Conservation (phyloP, 495 filamentous ascomycete species). For the Corynascus novoguineensis region DNA sequence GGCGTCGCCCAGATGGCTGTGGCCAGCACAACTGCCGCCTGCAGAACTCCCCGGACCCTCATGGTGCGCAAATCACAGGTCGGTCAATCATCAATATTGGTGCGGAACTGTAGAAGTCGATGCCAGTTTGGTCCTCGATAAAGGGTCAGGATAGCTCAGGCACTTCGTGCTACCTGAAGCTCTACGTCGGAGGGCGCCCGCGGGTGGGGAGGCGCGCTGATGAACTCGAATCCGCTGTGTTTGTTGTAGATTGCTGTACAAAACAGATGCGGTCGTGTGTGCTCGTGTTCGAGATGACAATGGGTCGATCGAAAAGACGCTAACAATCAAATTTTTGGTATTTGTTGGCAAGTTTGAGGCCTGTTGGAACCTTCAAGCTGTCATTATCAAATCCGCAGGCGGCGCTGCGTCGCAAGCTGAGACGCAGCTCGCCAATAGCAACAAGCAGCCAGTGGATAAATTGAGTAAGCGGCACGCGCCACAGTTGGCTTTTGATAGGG, state of each 20-base stretch:
- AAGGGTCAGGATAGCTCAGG: neutral
- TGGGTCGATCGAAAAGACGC: neutral
- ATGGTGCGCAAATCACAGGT: conserved; percentile 30
- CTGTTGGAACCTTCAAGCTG: conserved; percentile 10
- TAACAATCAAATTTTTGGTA: conserved; percentile 4
- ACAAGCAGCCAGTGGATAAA: conserved; percentile 7
- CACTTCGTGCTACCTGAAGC: neutral
- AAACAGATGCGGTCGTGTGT: neutral
- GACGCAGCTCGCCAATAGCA: conserved; percentile 17
- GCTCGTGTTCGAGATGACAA: neutral
- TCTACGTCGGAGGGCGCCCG: neutral
- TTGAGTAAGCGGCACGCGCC: neutral
- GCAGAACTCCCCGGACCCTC: conserved; percentile 42
- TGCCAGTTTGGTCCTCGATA: neutral
- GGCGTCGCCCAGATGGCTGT: conserved; percentile 37
- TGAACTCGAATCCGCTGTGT: neutral
- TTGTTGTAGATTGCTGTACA: neutral
- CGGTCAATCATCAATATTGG: conserved; percentile 26
- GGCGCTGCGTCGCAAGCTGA: conserved; percentile 24
- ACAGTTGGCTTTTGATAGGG: neutral
- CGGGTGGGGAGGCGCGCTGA: neutral
- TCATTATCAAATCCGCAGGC: neutral
- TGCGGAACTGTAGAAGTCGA: neutral
- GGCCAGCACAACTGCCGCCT: conserved; percentile 38
- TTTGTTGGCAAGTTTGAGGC: neutral